Evolutionary conservation across 495 filamentous ascomycete genomes (phyloP), one percentile per base, ranked within the genome.

Genomic region (Xylaria castorea): DNA sequence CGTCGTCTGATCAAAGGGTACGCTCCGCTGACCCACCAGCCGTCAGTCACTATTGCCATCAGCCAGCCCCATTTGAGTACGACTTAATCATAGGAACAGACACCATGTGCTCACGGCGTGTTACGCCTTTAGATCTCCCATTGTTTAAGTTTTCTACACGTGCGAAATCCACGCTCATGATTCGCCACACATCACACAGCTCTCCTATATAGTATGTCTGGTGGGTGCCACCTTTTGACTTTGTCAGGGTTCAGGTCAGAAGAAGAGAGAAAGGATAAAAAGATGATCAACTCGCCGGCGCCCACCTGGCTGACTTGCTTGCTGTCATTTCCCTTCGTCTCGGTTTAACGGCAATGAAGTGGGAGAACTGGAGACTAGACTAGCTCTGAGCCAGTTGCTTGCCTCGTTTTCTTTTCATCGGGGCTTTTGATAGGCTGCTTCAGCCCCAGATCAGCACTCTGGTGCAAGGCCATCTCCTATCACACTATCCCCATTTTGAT

Each of bases 131-230:
- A 20, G 11, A 57, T 76, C 71, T 66, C 42, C 25, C 66, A 8
- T 68, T 12, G 66, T 44, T 12, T 32, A 44, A 20, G 48, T 57
- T 18, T 73, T 60, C 74, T 72, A 78, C 77, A 79, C 77, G 77
- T 79, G 77, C 74, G 73, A 44, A 65, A 77, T 76, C 68, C 48
- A 5, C 67, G 69, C 64, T 32, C 73, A 65, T 77, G 77, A 79
- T 79, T 79, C 77, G 77, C 51, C 61, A 16, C 64, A 7, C 48
- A 42, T 20, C 50, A 32, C 36, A 22, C 50, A n/a, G 40, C 48
- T 30, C 30, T 22, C 18, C n/a, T n/a, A n/a, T n/a, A n/a, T n/a
- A n/a, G 2, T 22, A 16, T 14, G 36, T 38, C 30, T 25, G 11
- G 44, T 42, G 30, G 46, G 50, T 30, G 66, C 48, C 60, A 61